A percentile compares a stretch with the other conserved stretches of the same genome.
These are phyloP conservation scores for Bipolaris zeicola DNA, from an alignment of 2,329 filamentous ascomycete genomes.

Conservation along the genomic window DNA sequence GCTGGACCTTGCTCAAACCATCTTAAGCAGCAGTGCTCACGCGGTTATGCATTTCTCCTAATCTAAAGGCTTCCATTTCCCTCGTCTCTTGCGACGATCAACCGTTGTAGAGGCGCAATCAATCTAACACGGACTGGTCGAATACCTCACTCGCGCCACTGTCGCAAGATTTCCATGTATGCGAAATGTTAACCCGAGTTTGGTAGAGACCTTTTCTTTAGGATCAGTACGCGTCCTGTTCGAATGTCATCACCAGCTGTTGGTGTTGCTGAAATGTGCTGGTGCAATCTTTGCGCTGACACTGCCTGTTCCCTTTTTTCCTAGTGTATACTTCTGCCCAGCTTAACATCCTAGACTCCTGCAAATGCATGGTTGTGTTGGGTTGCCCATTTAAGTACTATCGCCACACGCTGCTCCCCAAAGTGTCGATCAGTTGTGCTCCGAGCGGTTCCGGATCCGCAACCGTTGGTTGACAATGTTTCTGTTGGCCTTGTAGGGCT, in stretches of 20 bases:
- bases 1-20: neutral
- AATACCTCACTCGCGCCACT: neutral
- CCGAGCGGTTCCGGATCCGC: neutral
- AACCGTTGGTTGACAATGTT: neutral
- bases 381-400: neutral
- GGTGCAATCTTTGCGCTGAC: neutral
- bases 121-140: neutral
- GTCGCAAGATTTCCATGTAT: neutral
- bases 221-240: neutral
- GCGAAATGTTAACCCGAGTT: neutral
- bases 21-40: neutral
- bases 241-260: too few relatives aligned
- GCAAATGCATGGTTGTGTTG: neutral
- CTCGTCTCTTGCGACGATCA: neutral
- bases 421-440: neutral
- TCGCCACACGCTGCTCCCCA: neutral
- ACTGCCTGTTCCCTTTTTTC: neutral
- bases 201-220: neutral
- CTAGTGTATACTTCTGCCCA: neutral
- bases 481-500: neutral
- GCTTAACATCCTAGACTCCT: neutral
- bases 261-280: neutral
- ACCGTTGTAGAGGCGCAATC: neutral
- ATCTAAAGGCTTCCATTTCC: neutral
- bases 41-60: neutral